phyloP scores from a whole-genome alignment of 768 basidiomycete genomes.

The Pisolithus sp. region DNA sequence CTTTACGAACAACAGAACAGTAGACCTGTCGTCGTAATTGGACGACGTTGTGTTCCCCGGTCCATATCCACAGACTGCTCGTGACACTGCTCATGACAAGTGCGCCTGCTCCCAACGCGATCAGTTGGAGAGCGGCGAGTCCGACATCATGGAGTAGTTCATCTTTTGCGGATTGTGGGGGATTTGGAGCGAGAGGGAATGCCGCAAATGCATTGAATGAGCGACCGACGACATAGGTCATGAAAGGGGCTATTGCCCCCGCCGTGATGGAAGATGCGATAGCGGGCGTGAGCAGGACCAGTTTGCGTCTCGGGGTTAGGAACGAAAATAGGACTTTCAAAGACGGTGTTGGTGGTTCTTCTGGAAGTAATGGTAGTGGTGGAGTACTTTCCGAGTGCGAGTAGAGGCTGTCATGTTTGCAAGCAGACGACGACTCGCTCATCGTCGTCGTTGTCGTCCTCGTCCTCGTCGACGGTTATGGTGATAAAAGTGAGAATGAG shows the following conservation, averaged over 20 bases:
- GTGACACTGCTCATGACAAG: conserved; percentile 70
- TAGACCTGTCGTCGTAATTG: conserved; percentile 66
- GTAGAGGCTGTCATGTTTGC: background rate
- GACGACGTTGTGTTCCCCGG: conserved; percentile 74
- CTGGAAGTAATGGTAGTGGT: conserved; percentile 12
- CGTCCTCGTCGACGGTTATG: no score
- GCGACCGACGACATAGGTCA: conserved; percentile 76
- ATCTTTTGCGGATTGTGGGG: conserved; percentile 39
- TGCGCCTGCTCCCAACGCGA: conserved; percentile 59
- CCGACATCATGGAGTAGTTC: conserved; percentile 52
- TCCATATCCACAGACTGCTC: conserved; percentile 78
- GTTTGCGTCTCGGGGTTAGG: conserved; percentile 48
- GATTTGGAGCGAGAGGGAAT: conserved; percentile 41
- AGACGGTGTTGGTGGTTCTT: conserved; percentile 39
- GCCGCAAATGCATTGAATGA: conserved; percentile 67
- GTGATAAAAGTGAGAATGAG: background rate
- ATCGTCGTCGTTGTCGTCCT: no score
- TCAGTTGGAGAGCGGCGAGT: conserved; percentile 55
- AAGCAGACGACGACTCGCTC: no score
- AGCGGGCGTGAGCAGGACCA: conserved; percentile 59
- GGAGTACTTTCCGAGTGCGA: background rate
- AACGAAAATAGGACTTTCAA: conserved; percentile 64
- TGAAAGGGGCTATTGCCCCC: conserved; percentile 75
- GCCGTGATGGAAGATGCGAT: conserved; percentile 52
- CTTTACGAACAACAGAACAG: conserved; percentile 54